Evolutionary conservation across 2,329 filamentous ascomycete genomes (phyloP), one percentile per base, ranked within the genome.

Genomic region (Emmonsiellopsis sp.): DNA sequence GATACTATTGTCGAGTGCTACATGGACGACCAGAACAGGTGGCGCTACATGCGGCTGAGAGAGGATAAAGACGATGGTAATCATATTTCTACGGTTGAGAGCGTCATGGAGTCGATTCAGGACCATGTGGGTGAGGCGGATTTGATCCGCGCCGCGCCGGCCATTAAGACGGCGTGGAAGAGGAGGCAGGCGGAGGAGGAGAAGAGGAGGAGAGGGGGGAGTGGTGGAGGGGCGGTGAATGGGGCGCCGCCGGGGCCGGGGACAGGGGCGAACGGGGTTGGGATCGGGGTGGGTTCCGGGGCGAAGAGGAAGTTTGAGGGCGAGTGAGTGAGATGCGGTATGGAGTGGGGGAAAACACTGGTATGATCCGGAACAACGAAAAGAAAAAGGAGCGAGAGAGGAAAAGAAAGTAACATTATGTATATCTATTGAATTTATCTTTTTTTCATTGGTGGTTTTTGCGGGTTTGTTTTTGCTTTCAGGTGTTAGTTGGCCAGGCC

Each of bases 21-120:
- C 64, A 83, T 89, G 70, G 89, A 95, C 64, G 76, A 82, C 1
- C 70, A 84, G 54, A 81, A 81, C 14, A 76, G 84, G 21, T 98
- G 93, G 93, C 83, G 90, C 54, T 88, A 88, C 68, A 85, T 93
- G 61, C 84, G 91, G 33, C 92, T 96, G 70, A 81, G 93, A 51
- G 91, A 97, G 63, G 93, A 98, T 70, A 98, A 98, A 73, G 76
- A 77, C 32, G 86, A 95, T 60, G 90, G 88, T 0, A 98, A 98
- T 64, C 91, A 97, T 70, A 85, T 87, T 55, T 84, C 76, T 14
- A 92, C 88, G 0, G 88, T 96, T 1, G 77, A 84, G 31, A 94
- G 87, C 66, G 93, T 98, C 3, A 78, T 96, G 55, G 85, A 92
- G 59, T 95, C 88, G 69, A 97, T 98, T 61, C 79, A 83, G 56